Conservation (phyloP, 129 eudicot genomes). For the Apium graveolens region DNA sequence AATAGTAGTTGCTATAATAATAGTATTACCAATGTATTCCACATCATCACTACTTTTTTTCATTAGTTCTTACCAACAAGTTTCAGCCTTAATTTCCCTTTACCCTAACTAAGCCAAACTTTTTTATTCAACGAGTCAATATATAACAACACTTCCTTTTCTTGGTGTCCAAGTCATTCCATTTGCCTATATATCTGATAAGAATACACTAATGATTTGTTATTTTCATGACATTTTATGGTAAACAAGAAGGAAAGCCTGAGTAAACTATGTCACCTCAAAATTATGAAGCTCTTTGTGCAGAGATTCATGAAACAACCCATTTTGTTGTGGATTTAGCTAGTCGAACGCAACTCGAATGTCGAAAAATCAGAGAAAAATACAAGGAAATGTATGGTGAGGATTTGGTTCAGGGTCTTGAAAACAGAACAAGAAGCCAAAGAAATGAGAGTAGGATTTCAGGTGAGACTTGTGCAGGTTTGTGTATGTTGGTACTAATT, state of each 20-base stretch:
- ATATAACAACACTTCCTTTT: neutral
- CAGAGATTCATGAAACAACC: conserved; percentile 39
- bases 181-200: neutral
- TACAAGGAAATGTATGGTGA: conserved; percentile 61
- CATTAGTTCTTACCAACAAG: neutral
- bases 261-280: conserved; percentile 18
- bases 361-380: conserved; percentile 38
- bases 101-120: neutral
- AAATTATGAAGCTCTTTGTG: conserved; percentile 40
- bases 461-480: conserved; percentile 20
- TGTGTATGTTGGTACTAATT: conserved; percentile 45
- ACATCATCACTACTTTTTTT: neutral
- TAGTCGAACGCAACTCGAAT: conserved; percentile 21
- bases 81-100: conserved; percentile 1
- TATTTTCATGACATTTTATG: neutral
- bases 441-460: neutral
- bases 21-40: neutral
- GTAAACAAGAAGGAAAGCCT: neutral
- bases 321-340: conserved; percentile 23
- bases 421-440: conserved; percentile 10
- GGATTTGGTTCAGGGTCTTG: conserved; percentile 30
- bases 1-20: neutral
- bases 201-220: neutral
- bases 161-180: conserved; percentile 16
- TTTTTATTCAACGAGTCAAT: neutral